phyloP scores from a whole-genome alignment of 2,329 filamentous ascomycete genomes.

The Corynespora cassiicola region DNA sequence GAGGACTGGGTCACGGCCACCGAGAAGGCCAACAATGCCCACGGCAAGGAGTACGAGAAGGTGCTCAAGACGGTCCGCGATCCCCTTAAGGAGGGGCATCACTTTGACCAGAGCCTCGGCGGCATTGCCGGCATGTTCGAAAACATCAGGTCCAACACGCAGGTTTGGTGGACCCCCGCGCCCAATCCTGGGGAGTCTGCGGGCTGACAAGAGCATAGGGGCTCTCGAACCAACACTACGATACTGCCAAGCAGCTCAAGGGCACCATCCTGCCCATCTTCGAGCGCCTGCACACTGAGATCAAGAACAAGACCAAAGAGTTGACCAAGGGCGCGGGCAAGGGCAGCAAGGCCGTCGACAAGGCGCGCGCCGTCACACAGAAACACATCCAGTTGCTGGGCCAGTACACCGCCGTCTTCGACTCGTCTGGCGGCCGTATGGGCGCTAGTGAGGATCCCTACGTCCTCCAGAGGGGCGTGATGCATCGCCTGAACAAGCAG shows the following conservation, averaged over 20 bases:
- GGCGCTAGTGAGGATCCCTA: slow-evolving; percentile 84
- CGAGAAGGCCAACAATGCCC: slow-evolving; percentile 83
- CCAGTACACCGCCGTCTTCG: slow-evolving; percentile 80
- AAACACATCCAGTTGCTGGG: slow-evolving; percentile 96
- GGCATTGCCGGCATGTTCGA: slow-evolving; percentile 91
- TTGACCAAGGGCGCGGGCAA: slow-evolving; percentile 81
- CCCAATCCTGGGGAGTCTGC: slow-evolving; percentile 3
- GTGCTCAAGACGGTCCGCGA: slow-evolving; percentile 89
- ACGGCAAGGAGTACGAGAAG: slow-evolving; percentile 95
- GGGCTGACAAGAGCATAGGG: too few relatives aligned
- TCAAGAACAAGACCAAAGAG: slow-evolving; percentile 96
- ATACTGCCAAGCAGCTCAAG: slow-evolving; percentile 91
- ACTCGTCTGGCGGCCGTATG: slow-evolving; percentile 75
- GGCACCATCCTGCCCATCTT: slow-evolving; percentile 85
- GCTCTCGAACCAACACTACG: slow-evolving; percentile 84
- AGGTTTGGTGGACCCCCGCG: slow-evolving; percentile 52
- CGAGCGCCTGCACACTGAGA: slow-evolving; percentile 90
- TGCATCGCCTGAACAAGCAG: slow-evolving; percentile 87
- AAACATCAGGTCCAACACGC: slow-evolving; percentile 90
- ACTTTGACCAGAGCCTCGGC: slow-evolving; percentile 90
- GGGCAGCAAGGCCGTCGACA: slow-evolving; percentile 88
- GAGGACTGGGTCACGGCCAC: slow-evolving; percentile 88
- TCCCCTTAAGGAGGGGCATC: slow-evolving; percentile 86
- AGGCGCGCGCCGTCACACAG: slow-evolving; percentile 83
- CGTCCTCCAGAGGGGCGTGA: slow-evolving; percentile 79